Evolutionary conservation across 345 rosid genomes (phyloP), one percentile per base, ranked within the genome.

Genomic region (Jatropha curcas): DNA sequence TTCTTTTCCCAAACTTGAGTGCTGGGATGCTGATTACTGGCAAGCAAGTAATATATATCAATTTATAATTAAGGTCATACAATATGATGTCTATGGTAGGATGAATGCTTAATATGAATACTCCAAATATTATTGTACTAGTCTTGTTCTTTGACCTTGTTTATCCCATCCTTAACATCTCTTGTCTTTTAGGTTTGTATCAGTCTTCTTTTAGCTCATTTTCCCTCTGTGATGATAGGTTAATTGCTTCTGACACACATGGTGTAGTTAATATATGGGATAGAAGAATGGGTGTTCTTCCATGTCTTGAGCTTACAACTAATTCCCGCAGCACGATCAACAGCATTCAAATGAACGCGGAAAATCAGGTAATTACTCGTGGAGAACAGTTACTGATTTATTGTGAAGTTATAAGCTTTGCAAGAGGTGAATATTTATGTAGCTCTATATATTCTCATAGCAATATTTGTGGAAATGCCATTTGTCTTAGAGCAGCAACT

Each of bases 181-280:
- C 12, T 35, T 12, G 20, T 35, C 30, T 17, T 60, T 16, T 60
- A 33, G 33, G 13, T 13, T n/a, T 37, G 31, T 19, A 48, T 19
- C 33, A 24, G 5, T 59, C 20, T 30, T 13, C 9, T 39, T 25
- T 24, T 14, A 33, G 11, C 10, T 16, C 17, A 14, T 17, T 66
- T 71, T 64, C 60, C 43, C 70, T 51, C 34, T 60, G 27, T 46
- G 1, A 62, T 71, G 61, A 48, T 25, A 95, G 99, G 88, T 64
- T 95, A 74, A 67, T 89, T 80, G 87, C 93, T 80, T 86, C 98
- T 35, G 96, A 91, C 75, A 86, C 89, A 17, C 71, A 77, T 73
- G 97, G 99, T 58, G 63, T 65, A 35, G 79, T 95, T 67, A 86
- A 83, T 80, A 51, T 92, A 66, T 95, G 98, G 99, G 99, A 95